Evolutionary conservation across 2,329 filamentous ascomycete genomes (phyloP).

Genomic region (Ophiostoma quercus): DNA sequence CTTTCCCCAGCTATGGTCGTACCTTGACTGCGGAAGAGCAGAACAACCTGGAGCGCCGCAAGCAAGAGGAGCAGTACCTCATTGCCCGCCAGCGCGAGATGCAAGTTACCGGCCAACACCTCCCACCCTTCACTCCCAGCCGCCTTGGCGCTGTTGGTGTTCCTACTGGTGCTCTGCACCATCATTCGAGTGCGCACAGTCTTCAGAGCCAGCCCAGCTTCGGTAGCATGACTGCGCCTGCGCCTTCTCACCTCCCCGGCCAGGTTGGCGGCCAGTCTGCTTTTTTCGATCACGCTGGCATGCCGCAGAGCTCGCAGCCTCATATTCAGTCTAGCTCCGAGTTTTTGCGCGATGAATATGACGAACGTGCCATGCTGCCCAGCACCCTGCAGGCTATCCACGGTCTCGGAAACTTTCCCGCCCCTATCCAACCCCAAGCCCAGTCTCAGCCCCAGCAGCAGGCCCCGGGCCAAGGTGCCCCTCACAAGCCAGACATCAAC

Average conservation of each 20-base stretch:
- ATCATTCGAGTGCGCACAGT: slow-evolving; percentile 92
- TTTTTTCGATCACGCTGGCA: slow-evolving; percentile 61
- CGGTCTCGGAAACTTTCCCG: slow-evolving; percentile 33
- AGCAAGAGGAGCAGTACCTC: slow-evolving; percentile 96
- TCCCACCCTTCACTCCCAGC: slow-evolving; percentile 24
- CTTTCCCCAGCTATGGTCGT: slow-evolving; percentile 93
- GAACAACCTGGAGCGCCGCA: slow-evolving; percentile 90
- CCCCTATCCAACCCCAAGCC: slow-evolving; percentile 21
- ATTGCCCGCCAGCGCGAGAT: slow-evolving; percentile 96
- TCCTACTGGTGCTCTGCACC: slow-evolving; percentile 58
- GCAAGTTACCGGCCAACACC: slow-evolving; percentile 66
- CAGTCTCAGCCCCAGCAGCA: background rate
- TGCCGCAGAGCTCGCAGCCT: slow-evolving; percentile 39
- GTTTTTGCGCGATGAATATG: slow-evolving; percentile 63
- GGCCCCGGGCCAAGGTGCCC: background rate
- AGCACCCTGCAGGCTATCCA: slow-evolving; percentile 36
- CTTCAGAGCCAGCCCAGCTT: slow-evolving; percentile 96
- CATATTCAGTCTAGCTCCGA: slow-evolving; percentile 46
- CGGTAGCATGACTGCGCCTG: slow-evolving; percentile 82
- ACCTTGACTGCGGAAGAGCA: slow-evolving; percentile 96
- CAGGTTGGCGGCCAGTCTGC: slow-evolving; percentile 57
- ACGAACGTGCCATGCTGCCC: slow-evolving; percentile 51
- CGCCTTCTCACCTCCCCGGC: slow-evolving; percentile 48
- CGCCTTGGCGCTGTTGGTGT: slow-evolving; percentile 38
- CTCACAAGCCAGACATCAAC: background rate